These are phyloP conservation scores for Cyberlindnera sargentensis DNA, from an alignment of 805 yeast genomes.

Conservation along the genomic window DNA sequence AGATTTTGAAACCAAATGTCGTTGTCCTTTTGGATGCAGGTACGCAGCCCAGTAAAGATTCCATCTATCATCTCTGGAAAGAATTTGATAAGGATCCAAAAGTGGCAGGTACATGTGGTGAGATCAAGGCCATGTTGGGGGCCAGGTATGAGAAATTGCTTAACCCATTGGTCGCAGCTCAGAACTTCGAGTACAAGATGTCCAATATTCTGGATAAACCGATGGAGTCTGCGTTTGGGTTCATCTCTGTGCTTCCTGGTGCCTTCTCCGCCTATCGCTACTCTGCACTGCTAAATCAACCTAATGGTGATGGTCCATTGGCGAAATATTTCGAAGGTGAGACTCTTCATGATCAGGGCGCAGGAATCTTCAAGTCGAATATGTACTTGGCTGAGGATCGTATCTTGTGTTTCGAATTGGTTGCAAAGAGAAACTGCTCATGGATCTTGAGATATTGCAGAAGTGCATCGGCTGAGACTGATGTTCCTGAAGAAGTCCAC, in stretches of 20 bases:
- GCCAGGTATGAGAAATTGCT: slow-evolving; percentile 43
- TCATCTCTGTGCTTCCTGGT: slow-evolving; percentile 91
- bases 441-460: slow-evolving; percentile 85
- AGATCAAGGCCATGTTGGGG: slow-evolving; percentile 83
- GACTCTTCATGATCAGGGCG: slow-evolving; percentile 54
- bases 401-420: slow-evolving; percentile 88
- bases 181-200: slow-evolving; percentile 94
- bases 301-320: slow-evolving; percentile 75
- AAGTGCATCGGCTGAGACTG: slow-evolving; percentile 87
- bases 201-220: slow-evolving; percentile 95
- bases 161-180: slow-evolving; percentile 93
- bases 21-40: slow-evolving; percentile 90
- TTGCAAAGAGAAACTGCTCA: slow-evolving; percentile 67
- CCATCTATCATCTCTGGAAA: slow-evolving; percentile 86
- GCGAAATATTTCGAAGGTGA: slow-evolving; percentile 92
- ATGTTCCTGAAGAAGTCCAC: slow-evolving; percentile 84
- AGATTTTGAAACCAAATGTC: slow-evolving; percentile 72
- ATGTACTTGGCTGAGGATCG: slow-evolving; percentile 98
- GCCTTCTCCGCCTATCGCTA: slow-evolving; percentile 94
- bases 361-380: slow-evolving; percentile 86
- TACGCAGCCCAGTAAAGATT: slow-evolving; percentile 79
- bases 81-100: slow-evolving; percentile 66
- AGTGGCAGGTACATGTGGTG: slow-evolving; percentile 98
- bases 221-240: slow-evolving; percentile 90
- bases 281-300: slow-evolving; percentile 60